phyloP scores from a whole-genome alignment of 2,329 filamentous ascomycete genomes.

The Podosphaera aphanis region DNA sequence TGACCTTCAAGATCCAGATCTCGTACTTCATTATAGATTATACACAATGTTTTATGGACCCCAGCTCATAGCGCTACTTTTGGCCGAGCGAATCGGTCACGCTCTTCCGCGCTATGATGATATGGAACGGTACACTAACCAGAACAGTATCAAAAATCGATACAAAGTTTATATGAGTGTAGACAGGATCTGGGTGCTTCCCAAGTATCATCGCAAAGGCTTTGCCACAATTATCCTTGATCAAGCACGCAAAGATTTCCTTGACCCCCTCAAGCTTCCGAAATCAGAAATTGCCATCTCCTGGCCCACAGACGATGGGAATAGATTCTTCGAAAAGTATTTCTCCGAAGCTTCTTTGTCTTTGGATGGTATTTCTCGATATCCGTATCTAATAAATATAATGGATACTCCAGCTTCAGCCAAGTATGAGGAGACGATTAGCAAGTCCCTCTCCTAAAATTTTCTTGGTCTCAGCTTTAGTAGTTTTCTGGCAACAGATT shows the following conservation, averaged over 20 bases:
- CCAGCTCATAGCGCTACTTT: conserved; percentile 2
- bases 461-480: no score
- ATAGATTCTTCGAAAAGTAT: conserved; percentile 22
- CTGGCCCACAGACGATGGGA: conserved; percentile 39
- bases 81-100: conserved; percentile 2
- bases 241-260: conserved; percentile 26
- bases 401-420: neutral
- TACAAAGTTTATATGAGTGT: conserved; percentile 30
- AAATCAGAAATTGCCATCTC: conserved; percentile 37
- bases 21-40: conserved; percentile 4
- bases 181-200: conserved; percentile 41
- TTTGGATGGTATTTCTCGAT: neutral
- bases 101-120: neutral
- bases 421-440: neutral
- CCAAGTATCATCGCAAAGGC: conserved; percentile 28
- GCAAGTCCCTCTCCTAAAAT: no score
- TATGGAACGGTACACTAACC: neutral
- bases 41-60: conserved; percentile 3
- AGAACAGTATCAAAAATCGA: neutral
- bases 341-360: neutral
- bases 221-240: conserved; percentile 34
- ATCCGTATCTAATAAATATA: neutral
- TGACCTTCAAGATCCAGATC: neutral
- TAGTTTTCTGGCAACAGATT: no score
- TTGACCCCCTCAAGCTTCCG: conserved; percentile 28